phyloP scores from a whole-genome alignment of 352 stramenopile genomes.

The Globisporangium barbulae region DNA sequence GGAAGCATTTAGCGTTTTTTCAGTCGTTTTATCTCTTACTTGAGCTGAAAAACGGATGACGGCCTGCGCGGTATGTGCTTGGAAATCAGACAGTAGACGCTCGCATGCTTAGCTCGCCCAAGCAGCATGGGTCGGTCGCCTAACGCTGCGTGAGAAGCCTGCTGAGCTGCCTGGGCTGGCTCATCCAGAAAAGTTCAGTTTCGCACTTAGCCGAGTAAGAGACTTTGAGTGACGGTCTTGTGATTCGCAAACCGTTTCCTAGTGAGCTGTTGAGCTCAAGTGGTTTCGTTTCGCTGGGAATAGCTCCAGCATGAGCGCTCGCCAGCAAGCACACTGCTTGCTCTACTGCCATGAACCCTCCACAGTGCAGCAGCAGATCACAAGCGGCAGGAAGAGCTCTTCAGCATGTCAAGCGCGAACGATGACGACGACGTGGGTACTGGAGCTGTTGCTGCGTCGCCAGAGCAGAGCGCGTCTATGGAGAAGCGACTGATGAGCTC shows the following conservation, averaged over 20 bases:
- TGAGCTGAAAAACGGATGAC: neutral
- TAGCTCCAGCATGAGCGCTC: neutral
- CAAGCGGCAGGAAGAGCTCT: neutral
- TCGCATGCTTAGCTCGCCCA: neutral
- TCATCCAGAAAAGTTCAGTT: slow-evolving; percentile 4
- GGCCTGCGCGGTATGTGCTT: neutral
- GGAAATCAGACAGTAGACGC: neutral
- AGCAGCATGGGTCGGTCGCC: neutral
- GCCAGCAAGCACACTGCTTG: neutral
- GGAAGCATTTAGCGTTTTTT: too few species aligned
- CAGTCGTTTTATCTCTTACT: neutral
- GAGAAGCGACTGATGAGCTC: slow-evolving; percentile 25
- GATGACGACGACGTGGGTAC: neutral
- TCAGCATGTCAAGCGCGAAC: slow-evolving; percentile 14
- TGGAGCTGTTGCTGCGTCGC: neutral
- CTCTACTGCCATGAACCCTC: neutral
- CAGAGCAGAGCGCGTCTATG: neutral
- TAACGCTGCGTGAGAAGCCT: too few species aligned
- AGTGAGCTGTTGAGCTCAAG: neutral
- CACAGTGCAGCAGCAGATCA: neutral
- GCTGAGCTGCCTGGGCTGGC: neutral
- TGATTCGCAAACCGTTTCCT: neutral
- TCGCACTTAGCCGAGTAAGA: neutral
- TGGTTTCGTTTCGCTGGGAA: slow-evolving; percentile 1
- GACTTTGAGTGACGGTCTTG: neutral